Evolutionary conservation across 495 filamentous ascomycete species (phyloP).

Genomic region (Tetracladium setigerum): DNA sequence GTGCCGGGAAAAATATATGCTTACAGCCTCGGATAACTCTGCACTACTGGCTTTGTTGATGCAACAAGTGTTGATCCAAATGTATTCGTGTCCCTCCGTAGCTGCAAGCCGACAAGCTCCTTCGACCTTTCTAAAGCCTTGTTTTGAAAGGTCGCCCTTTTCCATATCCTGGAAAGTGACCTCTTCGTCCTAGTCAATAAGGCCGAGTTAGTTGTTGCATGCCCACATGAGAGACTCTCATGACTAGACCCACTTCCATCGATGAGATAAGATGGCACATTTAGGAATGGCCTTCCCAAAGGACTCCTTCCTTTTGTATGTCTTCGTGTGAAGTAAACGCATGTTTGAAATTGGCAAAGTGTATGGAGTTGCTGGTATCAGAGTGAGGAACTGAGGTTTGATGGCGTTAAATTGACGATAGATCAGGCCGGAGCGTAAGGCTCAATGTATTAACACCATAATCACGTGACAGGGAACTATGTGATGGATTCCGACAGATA

Average conservation of each 20-base stretch:
- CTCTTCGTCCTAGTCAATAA: constrained; percentile 12
- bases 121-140: neutral
- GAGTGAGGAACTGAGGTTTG: too few relatives aligned
- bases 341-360: too few relatives aligned
- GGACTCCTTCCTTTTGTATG: neutral
- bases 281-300: constrained; percentile 3
- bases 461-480: too few relatives aligned
- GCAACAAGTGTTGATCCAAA: constrained; percentile 38
- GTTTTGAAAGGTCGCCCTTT: too few relatives aligned
- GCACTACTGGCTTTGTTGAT: constrained; percentile 24
- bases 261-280: constrained; percentile 25
- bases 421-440: too few relatives aligned
- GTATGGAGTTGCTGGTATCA: too few relatives aligned
- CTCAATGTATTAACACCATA: too few relatives aligned
- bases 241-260: constrained; percentile 7
- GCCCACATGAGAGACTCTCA: too few relatives aligned
- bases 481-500: too few relatives aligned
- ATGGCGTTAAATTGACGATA: too few relatives aligned
- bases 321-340: neutral
- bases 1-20: constrained; percentile 23
- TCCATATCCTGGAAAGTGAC: constrained; percentile 18
- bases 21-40: constrained; percentile 33
- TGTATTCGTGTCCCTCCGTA: constrained; percentile 17
- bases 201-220: too few relatives aligned
- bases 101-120: constrained; percentile 17